Base-by-base conservation (phyloP, 1,284 basidiomycete genomes). In the Apiotrichum sp. region DNA sequence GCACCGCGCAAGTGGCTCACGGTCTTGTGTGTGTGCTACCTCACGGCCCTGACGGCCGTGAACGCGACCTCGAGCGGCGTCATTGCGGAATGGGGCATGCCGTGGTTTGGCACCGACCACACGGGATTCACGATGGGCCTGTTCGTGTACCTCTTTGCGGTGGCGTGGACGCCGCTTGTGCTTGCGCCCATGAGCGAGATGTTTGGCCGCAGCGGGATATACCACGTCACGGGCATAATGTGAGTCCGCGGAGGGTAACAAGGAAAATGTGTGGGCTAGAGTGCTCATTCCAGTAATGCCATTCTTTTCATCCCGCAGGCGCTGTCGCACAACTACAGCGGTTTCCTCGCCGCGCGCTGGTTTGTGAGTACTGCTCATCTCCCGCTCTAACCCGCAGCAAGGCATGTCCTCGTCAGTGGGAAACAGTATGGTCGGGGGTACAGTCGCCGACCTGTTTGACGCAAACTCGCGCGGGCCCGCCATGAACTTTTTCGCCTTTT, bases 401-500 rank as follows among this genome's bases (percentile, higher is more conserved):
- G 72, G 72, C 8, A 63, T 65, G 42, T 56, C 61, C 2, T 60
- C 58, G n/a, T 65, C 62, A 9, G 70, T 71, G 4, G 70, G 66
- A 13, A 72, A 72, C 47, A 63, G 65, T 1, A 68, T 74, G 59
- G 71, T 73, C 6, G 70, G 72, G 5, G 75, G 75, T 7, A 71
- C 71, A 5, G 67, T 77, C 6, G 73, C 74, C 35, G 75, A 76
- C 59, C 55, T 74, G 33, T 77, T 67, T 58, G 65, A 55, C 29
- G 72, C 73, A 48, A 60, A 58, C 11, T 57, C 65, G 33, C 62
- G 78, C 22, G 77, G 78, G 0, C 57, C 65, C 2, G 70, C 75
- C 0, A 79, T 80, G 78, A 71, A 70, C 35, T 56, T 74, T 6
- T 79, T 77, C 58, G 63, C 70, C 9, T 52, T 77, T 2, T 56